These are phyloP conservation scores for Clathrus columnatus DNA, from an alignment of 768 basidiomycete species.

Conservation along the genomic window DNA sequence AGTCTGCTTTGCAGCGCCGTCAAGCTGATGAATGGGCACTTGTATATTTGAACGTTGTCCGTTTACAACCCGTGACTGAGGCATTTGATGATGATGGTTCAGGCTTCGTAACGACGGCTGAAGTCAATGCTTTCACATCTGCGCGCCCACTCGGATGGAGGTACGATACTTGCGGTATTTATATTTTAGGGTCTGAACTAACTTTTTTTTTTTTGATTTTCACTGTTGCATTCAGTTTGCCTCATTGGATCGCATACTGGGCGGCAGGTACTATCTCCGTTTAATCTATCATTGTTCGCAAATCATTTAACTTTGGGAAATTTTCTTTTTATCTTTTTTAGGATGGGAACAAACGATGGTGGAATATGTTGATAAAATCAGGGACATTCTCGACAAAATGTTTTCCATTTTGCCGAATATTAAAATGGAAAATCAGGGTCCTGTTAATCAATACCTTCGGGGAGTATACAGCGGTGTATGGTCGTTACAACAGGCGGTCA, in stretches of 20 bases:
- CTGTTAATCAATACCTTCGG: background rate
- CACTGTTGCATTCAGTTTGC: constrained; percentile 14
- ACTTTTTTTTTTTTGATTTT: background rate
- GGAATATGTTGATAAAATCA: background rate
- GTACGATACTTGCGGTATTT: too few relatives aligned
- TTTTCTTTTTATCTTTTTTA: background rate
- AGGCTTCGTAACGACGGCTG: constrained; percentile 24
- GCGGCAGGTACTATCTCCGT: constrained; percentile 16
- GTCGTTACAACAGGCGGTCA: background rate
- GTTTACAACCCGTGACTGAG: constrained; percentile 21
- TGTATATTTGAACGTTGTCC: constrained; percentile 15
- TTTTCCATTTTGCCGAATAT: background rate
- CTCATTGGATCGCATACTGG: constrained; percentile 27
- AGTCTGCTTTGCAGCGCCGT: background rate
- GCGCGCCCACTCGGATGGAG: constrained; percentile 22
- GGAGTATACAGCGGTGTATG: background rate
- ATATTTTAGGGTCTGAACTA: too few relatives aligned
- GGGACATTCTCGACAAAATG: background rate
- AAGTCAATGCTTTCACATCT: constrained; percentile 25
- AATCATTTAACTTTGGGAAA: background rate
- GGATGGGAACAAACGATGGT: constrained; percentile 5
- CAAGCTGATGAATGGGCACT: constrained; percentile 22
- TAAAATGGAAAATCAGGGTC: background rate
- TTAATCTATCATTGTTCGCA: background rate
- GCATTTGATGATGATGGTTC: constrained; percentile 28